Evolutionary conservation across 768 basidiomycete genomes (phyloP), one percentile per base, ranked within the genome.

Genomic region (Tylopilus subfusipes): DNA sequence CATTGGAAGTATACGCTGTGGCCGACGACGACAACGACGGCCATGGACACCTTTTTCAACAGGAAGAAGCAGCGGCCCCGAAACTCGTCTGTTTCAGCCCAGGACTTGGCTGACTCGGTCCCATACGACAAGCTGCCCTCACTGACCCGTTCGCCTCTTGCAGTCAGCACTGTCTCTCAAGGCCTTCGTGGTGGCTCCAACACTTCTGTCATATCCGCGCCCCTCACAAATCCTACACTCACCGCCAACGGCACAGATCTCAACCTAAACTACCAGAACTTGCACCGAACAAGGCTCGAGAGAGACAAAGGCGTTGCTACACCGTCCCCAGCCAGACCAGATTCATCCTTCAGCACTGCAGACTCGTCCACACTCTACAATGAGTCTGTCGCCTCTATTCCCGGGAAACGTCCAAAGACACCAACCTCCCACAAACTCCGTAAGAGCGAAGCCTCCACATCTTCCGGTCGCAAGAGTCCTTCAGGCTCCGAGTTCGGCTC

Each of bases 191-290:
- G 78, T 48, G 58, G 36, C 43, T 46, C 54, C 1, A 33, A 50
- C 11, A 62, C 61, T 18, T 57, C 72, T 21, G 68, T 59, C 46
- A 92, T 93, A 59, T 91, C 88, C 29, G 90, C 90, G 5, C 90
- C 90, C 9, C 85, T 87, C 63, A 90, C 90, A 24, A 93, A 93
- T 63, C 90, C 90, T 7, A 82, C 84, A 13, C 81, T 92, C 52
- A 89, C 88, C 2, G 55, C 79, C 42, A 76, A 81, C 60, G 90
- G 90, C 36, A 84, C 85, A 11, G 87, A 89, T 57, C 73, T 89
- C 64, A 90, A 88, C 58, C 71, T 88, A 63, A 91, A 81, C 60
- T 81, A 77, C 64, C 60, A 56, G 58, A 74, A 78, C 22, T 68
- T 82, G 62, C 76, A 78, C 45, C 78, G 78, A 54, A 69, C 70